These are phyloP conservation scores for Fusarium sp. DNA, from an alignment of 2,329 filamentous ascomycete species.

Conservation along the genomic window DNA sequence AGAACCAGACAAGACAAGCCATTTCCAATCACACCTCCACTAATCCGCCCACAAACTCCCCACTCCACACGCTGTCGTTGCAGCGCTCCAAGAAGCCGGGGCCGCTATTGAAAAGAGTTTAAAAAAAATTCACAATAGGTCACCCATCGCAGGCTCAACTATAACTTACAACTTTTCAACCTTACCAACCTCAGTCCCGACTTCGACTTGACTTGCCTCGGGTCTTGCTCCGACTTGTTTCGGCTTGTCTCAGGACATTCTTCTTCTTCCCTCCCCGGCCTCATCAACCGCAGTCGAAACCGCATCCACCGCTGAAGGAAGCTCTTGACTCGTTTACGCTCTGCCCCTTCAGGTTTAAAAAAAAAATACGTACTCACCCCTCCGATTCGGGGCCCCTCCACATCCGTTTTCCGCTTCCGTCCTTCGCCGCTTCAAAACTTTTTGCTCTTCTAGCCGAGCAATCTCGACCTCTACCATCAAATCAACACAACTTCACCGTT, in stretches of 20 bases:
- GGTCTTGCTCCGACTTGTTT: slow-evolving; percentile 33
- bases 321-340: slow-evolving; percentile 24
- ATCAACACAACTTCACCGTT: slow-evolving; percentile 35
- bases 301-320: slow-evolving; percentile 22
- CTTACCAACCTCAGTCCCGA: slow-evolving; percentile 24
- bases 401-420: slow-evolving; percentile 49
- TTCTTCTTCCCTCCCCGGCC: background rate
- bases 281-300: slow-evolving; percentile 20
- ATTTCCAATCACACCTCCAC: slow-evolving; percentile 46
- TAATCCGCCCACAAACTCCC: slow-evolving; percentile 27
- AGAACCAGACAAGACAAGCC: slow-evolving; percentile 32
- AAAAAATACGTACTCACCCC: slow-evolving; percentile 37
- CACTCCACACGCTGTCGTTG: slow-evolving; percentile 33
- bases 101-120: slow-evolving; percentile 37
- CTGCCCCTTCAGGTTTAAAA: slow-evolving; percentile 23
- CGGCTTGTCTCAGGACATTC: slow-evolving; percentile 33
- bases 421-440: slow-evolving; percentile 46
- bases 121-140: slow-evolving; percentile 37
- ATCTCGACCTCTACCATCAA: slow-evolving; percentile 17
- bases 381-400: slow-evolving; percentile 49
- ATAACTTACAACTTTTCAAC: slow-evolving; percentile 29
- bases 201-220: slow-evolving; percentile 34
- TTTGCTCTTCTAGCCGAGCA: slow-evolving; percentile 37
- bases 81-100: slow-evolving; percentile 42
- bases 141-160: slow-evolving; percentile 19